phyloP scores from a whole-genome alignment of 2,329 filamentous ascomycete genomes.

The Neopestalotiopsis sp. region DNA sequence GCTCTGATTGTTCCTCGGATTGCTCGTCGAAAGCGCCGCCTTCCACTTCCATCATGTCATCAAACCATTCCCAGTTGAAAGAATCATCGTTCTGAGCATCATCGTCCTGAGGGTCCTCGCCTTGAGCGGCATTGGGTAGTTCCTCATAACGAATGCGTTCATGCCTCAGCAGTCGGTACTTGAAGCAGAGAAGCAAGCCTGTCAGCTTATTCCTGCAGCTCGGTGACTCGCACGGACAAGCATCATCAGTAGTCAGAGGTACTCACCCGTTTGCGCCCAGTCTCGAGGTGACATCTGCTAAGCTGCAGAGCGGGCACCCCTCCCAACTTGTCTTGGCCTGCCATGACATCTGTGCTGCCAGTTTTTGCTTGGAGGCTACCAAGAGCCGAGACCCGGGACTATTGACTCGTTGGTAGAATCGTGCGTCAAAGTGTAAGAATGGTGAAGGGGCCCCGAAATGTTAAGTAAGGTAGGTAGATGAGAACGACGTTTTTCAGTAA shows the following conservation, averaged over 20 bases:
- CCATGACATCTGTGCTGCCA: constrained; percentile 12
- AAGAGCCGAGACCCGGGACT: too few relatives aligned
- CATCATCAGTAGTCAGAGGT: neutral
- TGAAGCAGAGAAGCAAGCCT: neutral
- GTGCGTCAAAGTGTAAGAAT: too few relatives aligned
- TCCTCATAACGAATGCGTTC: neutral
- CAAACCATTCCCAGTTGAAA: neutral
- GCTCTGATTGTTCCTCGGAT: neutral
- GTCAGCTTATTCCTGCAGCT: neutral
- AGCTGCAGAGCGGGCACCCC: constrained; percentile 16
- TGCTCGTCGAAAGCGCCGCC: neutral
- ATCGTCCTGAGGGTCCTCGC: too few relatives aligned
- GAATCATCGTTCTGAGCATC: neutral
- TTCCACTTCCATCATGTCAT: neutral
- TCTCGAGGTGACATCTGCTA: constrained; percentile 20
- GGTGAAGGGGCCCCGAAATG: too few relatives aligned
- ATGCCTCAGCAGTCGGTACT: neutral
- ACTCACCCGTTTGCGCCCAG: constrained; percentile 16
- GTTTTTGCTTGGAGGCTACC: neutral
- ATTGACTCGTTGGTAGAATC: too few relatives aligned
- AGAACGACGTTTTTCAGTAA: neutral
- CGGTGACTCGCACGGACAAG: neutral
- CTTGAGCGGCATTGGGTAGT: neutral
- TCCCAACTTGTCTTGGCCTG: constrained; percentile 9
- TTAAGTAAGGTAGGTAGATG: too few relatives aligned